phyloP scores from a whole-genome alignment of 106 monocot species.

The Acorus calamus region DNA sequence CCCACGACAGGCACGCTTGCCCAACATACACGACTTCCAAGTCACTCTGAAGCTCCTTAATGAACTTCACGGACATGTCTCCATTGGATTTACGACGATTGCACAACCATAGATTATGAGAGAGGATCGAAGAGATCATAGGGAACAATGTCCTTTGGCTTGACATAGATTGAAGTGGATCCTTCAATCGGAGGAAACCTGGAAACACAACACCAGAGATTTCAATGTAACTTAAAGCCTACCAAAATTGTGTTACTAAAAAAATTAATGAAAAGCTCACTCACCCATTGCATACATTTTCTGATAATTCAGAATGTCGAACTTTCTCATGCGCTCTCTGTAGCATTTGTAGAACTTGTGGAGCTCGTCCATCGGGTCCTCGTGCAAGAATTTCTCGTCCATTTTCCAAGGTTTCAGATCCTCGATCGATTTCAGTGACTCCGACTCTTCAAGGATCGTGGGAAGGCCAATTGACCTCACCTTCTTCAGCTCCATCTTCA shows the following conservation, averaged over 20 bases:
- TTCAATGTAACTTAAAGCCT: conserved; percentile 27
- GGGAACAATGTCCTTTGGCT: conserved; percentile 29
- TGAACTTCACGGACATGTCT: conserved; percentile 45
- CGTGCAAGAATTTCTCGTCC: conserved; percentile 32
- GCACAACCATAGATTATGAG: conserved; percentile 37
- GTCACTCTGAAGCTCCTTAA: conserved; percentile 61
- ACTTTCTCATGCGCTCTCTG: conserved; percentile 72
- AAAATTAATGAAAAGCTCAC: conserved; percentile 5
- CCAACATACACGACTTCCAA: conserved; percentile 83
- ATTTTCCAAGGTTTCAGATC: conserved; percentile 46
- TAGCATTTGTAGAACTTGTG: conserved; percentile 79
- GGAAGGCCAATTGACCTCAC: conserved; percentile 50
- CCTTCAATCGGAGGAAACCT: conserved; percentile 39
- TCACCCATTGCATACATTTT: conserved; percentile 93
- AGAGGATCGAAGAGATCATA: conserved; percentile 34
- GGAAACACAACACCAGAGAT: too few relatives aligned
- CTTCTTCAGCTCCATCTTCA: conserved; percentile 66
- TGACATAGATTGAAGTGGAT: conserved; percentile 34
- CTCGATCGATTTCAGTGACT: conserved; percentile 31
- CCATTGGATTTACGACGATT: conserved; percentile 21
- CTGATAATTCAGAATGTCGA: conserved; percentile 79
- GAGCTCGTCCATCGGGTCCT: conserved; percentile 66
- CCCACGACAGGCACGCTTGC: conserved; percentile 94
- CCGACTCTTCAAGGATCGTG: conserved; percentile 72
- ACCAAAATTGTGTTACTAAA: not conserved